Conservation (phyloP, 345 rosid species). For the Kernera saxatilis region DNA sequence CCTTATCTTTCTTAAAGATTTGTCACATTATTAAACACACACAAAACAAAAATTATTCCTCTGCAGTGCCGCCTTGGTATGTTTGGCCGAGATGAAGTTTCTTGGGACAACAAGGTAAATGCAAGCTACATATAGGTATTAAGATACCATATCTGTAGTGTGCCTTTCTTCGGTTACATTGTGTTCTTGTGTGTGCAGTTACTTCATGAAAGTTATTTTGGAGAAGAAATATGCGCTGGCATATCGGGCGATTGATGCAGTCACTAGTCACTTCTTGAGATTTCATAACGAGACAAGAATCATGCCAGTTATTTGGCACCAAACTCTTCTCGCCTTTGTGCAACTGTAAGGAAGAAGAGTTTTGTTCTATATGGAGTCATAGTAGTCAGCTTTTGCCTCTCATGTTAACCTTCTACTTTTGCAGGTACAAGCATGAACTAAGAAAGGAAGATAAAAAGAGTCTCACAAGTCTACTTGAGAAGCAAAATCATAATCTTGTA, state of each 20-base stretch:
- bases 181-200: not conserved
- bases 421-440: conserved; percentile 4
- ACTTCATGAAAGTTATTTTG: conserved; percentile 1
- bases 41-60: not conserved
- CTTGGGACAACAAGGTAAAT: not conserved
- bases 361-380: not conserved
- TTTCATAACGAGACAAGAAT: not conserved
- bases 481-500: conserved; percentile 7
- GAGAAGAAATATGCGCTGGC: conserved; percentile 6
- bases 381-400: not conserved
- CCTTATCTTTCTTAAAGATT: not conserved
- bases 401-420: not conserved
- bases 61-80: not conserved
- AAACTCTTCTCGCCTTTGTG: not conserved
- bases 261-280: conserved; percentile 5
- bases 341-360: not conserved
- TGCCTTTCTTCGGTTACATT: not conserved
- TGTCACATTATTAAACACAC: not conserved
- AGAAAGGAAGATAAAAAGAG: conserved; percentile 6
- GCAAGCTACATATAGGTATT: not conserved
- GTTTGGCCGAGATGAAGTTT: not conserved
- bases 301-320: not conserved
- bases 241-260: not conserved
- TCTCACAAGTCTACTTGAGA: conserved; percentile 15
- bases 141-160: not conserved